Evolutionary conservation across 768 basidiomycete genomes (phyloP).

Genomic region (Lentinula sp.): DNA sequence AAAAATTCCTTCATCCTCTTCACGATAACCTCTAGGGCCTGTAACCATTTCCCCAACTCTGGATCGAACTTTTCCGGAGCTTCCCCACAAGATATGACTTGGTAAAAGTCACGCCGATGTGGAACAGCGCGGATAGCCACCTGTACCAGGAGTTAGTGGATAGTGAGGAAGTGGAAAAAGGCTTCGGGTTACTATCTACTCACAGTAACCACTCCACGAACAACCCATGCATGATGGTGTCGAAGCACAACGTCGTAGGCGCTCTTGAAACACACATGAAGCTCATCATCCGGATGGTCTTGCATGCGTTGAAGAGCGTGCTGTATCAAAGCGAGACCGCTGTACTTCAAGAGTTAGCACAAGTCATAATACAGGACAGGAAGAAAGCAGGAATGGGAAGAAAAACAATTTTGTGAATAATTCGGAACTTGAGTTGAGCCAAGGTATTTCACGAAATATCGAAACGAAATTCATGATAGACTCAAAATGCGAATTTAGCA

Average conservation of each 20-base stretch:
- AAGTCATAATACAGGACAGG: neutral
- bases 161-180: too few relatives aligned
- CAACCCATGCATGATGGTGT: slow-evolving; percentile 62
- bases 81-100: slow-evolving; percentile 53
- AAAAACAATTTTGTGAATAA: too few relatives aligned
- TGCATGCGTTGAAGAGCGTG: slow-evolving; percentile 64
- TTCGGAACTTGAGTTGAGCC: too few relatives aligned
- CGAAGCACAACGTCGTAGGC: slow-evolving; percentile 64
- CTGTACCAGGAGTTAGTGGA: slow-evolving; percentile 19
- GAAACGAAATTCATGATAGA: neutral
- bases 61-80: slow-evolving; percentile 46
- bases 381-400: neutral
- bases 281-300: slow-evolving; percentile 40
- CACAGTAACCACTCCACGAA: slow-evolving; percentile 61
- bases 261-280: slow-evolving; percentile 64
- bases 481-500: slow-evolving; percentile 11
- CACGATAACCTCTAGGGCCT: slow-evolving; percentile 48
- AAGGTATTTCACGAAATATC: neutral
- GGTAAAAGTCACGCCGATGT: slow-evolving; percentile 55
- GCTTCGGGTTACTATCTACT: slow-evolving; percentile 12
- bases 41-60: slow-evolving; percentile 57
- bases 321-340: slow-evolving; percentile 65
- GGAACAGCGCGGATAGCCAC: slow-evolving; percentile 59
- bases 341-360: slow-evolving; percentile 18
- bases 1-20: slow-evolving; percentile 46